These are phyloP conservation scores for Collybiopsis luxurians DNA, from an alignment of 768 basidiomycete species.

Conservation along the genomic window DNA sequence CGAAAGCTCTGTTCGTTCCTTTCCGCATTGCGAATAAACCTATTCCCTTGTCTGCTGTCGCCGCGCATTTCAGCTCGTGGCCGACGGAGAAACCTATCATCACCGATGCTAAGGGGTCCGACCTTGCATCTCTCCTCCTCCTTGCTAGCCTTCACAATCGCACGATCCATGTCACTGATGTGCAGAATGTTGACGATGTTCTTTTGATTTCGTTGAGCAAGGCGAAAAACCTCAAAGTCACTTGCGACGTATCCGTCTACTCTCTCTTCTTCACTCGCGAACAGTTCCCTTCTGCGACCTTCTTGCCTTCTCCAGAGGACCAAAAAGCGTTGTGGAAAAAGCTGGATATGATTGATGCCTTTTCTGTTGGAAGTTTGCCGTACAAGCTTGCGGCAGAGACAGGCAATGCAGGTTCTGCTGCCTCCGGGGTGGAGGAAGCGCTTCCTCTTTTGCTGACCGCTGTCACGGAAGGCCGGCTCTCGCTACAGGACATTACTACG, in stretches of 20 bases:
- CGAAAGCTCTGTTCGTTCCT: constrained; percentile 85
- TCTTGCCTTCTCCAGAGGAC: constrained; percentile 71
- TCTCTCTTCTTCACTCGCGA: constrained; percentile 84
- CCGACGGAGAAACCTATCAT: constrained; percentile 89
- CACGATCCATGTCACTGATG: constrained; percentile 87
- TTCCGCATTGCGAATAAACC: constrained; percentile 49
- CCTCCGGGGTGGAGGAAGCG: constrained; percentile 84
- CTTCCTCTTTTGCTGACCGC: constrained; percentile 87
- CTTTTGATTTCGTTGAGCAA: constrained; percentile 92
- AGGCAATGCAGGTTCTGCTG: constrained; percentile 56
- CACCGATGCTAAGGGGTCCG: constrained; percentile 88
- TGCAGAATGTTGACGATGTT: constrained; percentile 83
- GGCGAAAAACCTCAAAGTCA: constrained; percentile 89
- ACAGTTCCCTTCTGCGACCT: constrained; percentile 61
- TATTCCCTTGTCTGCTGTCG: constrained; percentile 69
- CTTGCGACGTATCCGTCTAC: constrained; percentile 93
- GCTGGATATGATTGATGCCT: constrained; percentile 80
- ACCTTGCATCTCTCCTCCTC: constrained; percentile 89
- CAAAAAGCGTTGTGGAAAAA: constrained; percentile 86
- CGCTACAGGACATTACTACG: constrained; percentile 77
- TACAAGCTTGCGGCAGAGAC: constrained; percentile 68
- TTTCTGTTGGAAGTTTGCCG: constrained; percentile 86
- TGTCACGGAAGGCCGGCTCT: constrained; percentile 74
- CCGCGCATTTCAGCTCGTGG: constrained; percentile 89
- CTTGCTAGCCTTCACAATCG: constrained; percentile 91